phyloP scores from a whole-genome alignment of 768 basidiomycete genomes.

The Boletus eberwhitei region DNA sequence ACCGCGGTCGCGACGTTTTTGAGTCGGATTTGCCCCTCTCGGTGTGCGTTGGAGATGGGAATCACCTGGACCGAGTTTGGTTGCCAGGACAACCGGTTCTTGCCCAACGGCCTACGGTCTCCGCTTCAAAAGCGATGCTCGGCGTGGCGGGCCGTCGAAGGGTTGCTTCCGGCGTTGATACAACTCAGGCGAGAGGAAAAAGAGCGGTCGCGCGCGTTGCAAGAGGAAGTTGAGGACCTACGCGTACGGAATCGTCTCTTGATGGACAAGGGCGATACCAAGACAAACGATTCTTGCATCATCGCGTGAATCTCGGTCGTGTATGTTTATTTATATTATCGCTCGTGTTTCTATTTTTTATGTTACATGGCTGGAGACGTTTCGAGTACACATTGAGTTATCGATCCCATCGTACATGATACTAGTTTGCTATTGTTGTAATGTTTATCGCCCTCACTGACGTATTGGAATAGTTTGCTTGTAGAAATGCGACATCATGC shows the following conservation, averaged over 20 bases:
- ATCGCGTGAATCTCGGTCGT: conserved; percentile 17
- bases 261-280: conserved; percentile 31
- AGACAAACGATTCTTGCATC: conserved; percentile 29
- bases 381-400: neutral
- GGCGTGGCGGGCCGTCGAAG: conserved; percentile 42
- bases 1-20: conserved; percentile 50
- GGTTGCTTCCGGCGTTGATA: conserved; percentile 43
- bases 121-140: conserved; percentile 24
- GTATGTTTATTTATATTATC: neutral
- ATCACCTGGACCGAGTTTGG: conserved; percentile 44
- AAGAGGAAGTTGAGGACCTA: conserved; percentile 49
- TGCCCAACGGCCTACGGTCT: conserved; percentile 2
- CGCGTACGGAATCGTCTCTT: conserved; percentile 43
- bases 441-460: conserved; percentile 3
- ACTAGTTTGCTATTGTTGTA: neutral
- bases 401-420: conserved; percentile 1
- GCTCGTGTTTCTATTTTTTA: neutral
- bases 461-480: conserved; percentile 48
- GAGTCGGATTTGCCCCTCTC: conserved; percentile 46
- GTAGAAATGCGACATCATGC: conserved; percentile 73
- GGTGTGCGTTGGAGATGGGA: conserved; percentile 42
- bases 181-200: conserved; percentile 44
- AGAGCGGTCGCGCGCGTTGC: conserved; percentile 35
- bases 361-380: neutral
- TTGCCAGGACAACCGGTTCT: conserved; percentile 3